Base-by-base conservation (phyloP, 1,284 basidiomycete species). In the Boletus albobrunnescens region DNA sequence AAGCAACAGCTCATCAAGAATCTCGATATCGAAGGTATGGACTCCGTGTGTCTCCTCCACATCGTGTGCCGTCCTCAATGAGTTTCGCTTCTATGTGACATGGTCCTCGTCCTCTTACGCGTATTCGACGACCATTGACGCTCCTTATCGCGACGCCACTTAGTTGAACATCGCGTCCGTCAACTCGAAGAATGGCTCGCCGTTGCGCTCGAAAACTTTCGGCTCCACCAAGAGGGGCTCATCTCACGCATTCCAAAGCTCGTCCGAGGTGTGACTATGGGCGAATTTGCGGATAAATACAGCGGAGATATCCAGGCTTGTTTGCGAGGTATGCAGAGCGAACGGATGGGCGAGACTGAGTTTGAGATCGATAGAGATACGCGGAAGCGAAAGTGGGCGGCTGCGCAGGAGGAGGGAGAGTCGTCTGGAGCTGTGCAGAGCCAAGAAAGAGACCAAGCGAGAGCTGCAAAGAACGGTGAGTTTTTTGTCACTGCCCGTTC, bases 261-360 rank as follows among this genome's bases (percentile, higher is more conserved):
- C 54, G 80, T 90, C 19, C 78, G 86, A 35, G 69, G 68, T 26
- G 78, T 89, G 60, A 79, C 81, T 13, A 79, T 91, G 74, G 77
- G 77, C 42, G 86, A 89, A 40, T 88, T 91, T 63, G 78, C 76
- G 22, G 80, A 81, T 45, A 87, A 85, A 59, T 89, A 89, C 64
- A 73, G 82, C 42, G 87, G 84, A 2, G 80, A 87, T 56, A 71
- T 87, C 17, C 80, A 86, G 56, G 77, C 75, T 11, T 84, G 82
- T 36, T 65, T 87, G 48, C 74, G 78, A 52, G 84, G 78, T 10
- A 66, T 81, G 43, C 83, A 83, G 65, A 79, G 75, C 57, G 80
- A 82, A 47, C 71, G 70, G 45, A 63, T 81, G 43, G 71, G 70
- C 11, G 72, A 68, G 28, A 69, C 70, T 6, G 76, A 75, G 53